Evolutionary conservation across 108 stramenopile species (phyloP).

Genomic region (Bacterosira constricta): DNA sequence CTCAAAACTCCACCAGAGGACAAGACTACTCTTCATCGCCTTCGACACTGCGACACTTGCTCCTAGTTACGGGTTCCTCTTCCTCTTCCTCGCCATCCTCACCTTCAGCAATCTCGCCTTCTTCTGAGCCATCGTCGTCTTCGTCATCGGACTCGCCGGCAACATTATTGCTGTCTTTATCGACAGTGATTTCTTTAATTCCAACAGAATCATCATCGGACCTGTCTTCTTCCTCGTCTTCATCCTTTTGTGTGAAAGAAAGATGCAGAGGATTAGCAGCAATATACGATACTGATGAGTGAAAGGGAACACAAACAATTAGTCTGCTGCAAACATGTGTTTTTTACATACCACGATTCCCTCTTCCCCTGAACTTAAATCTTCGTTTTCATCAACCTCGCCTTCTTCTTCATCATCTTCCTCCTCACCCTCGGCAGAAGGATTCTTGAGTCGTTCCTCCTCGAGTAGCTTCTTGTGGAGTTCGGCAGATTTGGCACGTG

Average conservation of each 20-base stretch:
- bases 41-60: neutral
- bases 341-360: slow-evolving; percentile 19
- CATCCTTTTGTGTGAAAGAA: slow-evolving; percentile 6
- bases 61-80: slow-evolving; percentile 22
- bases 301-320: neutral
- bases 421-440: slow-evolving; percentile 20
- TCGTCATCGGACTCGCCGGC: slow-evolving; percentile 28
- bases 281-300: neutral
- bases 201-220: slow-evolving; percentile 23
- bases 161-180: slow-evolving; percentile 25
- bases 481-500: slow-evolving; percentile 56
- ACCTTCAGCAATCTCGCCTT: slow-evolving; percentile 20
- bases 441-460: slow-evolving; percentile 43
- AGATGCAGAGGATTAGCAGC: neutral
- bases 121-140: slow-evolving; percentile 26
- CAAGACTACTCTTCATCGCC: slow-evolving; percentile 27
- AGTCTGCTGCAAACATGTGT: neutral
- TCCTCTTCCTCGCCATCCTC: slow-evolving; percentile 32
- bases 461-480: slow-evolving; percentile 48
- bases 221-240: slow-evolving; percentile 10
- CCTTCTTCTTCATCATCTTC: slow-evolving; percentile 25
- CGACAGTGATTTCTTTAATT: slow-evolving; percentile 48
- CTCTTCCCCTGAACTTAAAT: slow-evolving; percentile 20
- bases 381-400: slow-evolving; percentile 19
- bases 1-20: too few relatives aligned